Conservation (phyloP, 495 filamentous ascomycete genomes). For the Aspergillus bertholletiae region DNA sequence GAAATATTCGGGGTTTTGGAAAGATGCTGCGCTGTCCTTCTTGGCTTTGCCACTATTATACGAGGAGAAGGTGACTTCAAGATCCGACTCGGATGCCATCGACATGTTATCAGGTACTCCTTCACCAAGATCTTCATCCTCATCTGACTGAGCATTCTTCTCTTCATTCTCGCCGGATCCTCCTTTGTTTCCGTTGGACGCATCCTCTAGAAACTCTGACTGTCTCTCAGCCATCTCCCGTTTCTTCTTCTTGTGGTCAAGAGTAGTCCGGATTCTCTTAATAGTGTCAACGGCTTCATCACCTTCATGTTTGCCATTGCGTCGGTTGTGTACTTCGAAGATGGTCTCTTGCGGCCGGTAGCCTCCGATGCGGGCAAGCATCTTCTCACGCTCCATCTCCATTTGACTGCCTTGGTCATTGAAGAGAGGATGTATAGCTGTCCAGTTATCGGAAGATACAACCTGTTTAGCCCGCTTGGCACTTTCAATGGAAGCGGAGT, state of each 20-base stretch:
- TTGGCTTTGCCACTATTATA: constrained; percentile 39
- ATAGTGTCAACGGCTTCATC: constrained; percentile 77
- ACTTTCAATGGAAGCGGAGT: constrained; percentile 81
- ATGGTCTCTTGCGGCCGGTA: constrained; percentile 90
- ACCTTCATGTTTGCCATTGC: constrained; percentile 49
- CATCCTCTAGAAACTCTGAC: constrained; percentile 25
- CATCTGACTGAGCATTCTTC: constrained; percentile 30
- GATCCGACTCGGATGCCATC: constrained; percentile 66
- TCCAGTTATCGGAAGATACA: constrained; percentile 63
- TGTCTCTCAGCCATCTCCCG: constrained; percentile 28
- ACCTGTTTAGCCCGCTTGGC: constrained; percentile 80
- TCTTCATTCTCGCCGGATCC: constrained; percentile 31
- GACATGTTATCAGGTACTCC: constrained; percentile 56
- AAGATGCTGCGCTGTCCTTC: constrained; percentile 42
- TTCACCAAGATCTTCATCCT: constrained; percentile 34
- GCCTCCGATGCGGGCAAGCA: constrained; percentile 79
- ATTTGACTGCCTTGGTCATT: constrained; percentile 56
- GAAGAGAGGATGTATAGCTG: constrained; percentile 71
- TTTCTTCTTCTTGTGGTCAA: constrained; percentile 40
- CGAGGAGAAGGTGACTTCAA: constrained; percentile 78
- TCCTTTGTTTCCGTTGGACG: constrained; percentile 24
- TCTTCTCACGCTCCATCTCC: constrained; percentile 71
- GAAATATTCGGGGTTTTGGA: constrained; percentile 84
- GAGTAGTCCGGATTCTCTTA: constrained; percentile 58
- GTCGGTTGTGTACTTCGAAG: constrained; percentile 81